A percentile compares a stretch with the other conserved stretches of the same genome.
Evolutionary conservation across 768 basidiomycete species (phyloP).

Genomic region (Naematelia encephala): DNA sequence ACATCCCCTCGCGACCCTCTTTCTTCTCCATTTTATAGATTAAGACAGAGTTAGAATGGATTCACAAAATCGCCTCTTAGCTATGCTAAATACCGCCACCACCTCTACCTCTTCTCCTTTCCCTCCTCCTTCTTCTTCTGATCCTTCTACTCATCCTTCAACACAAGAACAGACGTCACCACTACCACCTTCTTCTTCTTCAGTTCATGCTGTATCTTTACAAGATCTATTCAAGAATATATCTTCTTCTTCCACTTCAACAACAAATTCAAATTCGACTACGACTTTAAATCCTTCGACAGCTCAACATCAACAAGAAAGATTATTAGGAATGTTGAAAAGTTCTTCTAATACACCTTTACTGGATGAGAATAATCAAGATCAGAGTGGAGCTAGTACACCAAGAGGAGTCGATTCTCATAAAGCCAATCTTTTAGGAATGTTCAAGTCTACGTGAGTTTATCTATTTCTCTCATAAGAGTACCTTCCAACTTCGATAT

Average conservation of each 20-base stretch:
- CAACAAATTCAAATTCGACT: neutral
- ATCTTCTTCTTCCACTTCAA: slow-evolving; percentile 1
- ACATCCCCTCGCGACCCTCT: slow-evolving; percentile 1
- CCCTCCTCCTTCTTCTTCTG: neutral
- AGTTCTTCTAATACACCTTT: neutral
- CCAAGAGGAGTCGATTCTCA: slow-evolving; percentile 6
- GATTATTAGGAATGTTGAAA: slow-evolving; percentile 34
- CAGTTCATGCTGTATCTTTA: slow-evolving; percentile 28
- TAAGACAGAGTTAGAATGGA: slow-evolving; percentile 13
- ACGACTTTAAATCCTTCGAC: neutral
- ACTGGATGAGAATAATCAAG: neutral
- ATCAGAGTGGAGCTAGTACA: slow-evolving; percentile 11
- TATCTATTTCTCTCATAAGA: too few species aligned
- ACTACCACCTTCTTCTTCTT: slow-evolving; percentile 23
- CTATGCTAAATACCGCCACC: slow-evolving; percentile 33
- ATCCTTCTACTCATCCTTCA: neutral
- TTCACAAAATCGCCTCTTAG: slow-evolving; percentile 27
- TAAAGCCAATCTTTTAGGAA: slow-evolving; percentile 6
- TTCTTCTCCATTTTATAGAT: slow-evolving; percentile 1
- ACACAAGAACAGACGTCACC: slow-evolving; percentile 17
- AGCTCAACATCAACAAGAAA: slow-evolving; percentile 7
- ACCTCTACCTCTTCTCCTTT: slow-evolving; percentile 6
- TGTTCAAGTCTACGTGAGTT: slow-evolving; percentile 17
- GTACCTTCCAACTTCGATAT: too few species aligned
- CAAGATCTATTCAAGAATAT: slow-evolving; percentile 33